These are phyloP conservation scores for Globisporangium rhizosaccharum DNA, from an alignment of 352 stramenopile genomes.

Conservation along the genomic window DNA sequence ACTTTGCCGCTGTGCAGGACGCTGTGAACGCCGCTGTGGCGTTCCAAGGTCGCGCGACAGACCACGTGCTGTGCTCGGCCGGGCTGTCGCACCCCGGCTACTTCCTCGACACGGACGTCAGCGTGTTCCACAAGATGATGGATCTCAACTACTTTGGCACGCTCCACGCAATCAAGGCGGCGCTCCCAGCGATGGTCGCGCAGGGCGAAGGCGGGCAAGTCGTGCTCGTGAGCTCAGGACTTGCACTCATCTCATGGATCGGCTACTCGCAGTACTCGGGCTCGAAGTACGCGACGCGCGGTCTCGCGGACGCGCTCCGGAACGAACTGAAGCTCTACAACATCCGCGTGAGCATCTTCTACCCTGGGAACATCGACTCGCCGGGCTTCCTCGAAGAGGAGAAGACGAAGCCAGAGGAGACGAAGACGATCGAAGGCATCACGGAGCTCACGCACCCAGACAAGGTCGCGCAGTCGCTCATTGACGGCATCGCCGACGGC, in stretches of 20 bases:
- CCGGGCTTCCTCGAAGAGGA: constrained; percentile 73
- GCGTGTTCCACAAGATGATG: constrained; percentile 73
- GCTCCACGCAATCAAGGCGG: constrained; percentile 72
- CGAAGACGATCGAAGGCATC: constrained; percentile 66
- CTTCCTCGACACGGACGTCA: constrained; percentile 71
- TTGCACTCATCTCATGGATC: constrained; percentile 74
- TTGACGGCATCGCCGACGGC: constrained; percentile 57
- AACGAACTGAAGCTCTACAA: constrained; percentile 74
- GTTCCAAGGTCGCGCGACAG: constrained; percentile 57
- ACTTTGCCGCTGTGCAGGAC: constrained; percentile 49
- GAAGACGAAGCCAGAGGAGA: constrained; percentile 65
- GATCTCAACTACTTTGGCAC: constrained; percentile 87
- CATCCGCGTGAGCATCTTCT: constrained; percentile 72
- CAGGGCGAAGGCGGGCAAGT: constrained; percentile 53
- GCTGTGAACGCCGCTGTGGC: constrained; percentile 61
- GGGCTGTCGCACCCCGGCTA: constrained; percentile 57
- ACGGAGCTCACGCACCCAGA: constrained; percentile 45
- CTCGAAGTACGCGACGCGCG: constrained; percentile 81
- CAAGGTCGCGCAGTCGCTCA: constrained; percentile 56
- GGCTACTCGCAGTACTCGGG: constrained; percentile 76
- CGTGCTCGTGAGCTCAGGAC: constrained; percentile 66
- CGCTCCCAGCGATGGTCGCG: constrained; percentile 71
- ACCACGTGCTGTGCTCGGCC: constrained; percentile 71
- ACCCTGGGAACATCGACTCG: constrained; percentile 82
- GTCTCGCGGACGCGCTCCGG: constrained; percentile 67